phyloP scores from a whole-genome alignment of 2,329 filamentous ascomycete species.

The Colletotrichum truncatum region DNA sequence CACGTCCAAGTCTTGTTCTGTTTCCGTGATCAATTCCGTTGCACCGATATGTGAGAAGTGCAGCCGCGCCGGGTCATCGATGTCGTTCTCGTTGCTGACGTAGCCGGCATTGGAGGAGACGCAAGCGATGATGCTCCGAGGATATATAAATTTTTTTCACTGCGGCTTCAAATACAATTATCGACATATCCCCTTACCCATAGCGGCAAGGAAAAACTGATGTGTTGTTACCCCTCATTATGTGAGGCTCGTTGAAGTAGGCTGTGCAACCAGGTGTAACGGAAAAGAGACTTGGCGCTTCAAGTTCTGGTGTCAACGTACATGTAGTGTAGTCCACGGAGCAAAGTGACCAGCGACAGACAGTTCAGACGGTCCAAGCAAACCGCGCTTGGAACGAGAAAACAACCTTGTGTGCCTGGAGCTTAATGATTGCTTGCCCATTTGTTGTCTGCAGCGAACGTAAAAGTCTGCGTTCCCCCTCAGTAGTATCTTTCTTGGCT shows the following conservation, averaged over 20 bases:
- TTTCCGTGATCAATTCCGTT: not conserved
- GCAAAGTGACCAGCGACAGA: no score
- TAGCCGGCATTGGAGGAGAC: no score
- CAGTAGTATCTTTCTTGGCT: constrained; percentile 20
- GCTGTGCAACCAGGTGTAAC: constrained; percentile 5
- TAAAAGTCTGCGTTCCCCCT: not conserved
- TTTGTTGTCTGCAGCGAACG: not conserved
- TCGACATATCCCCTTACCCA: no score
- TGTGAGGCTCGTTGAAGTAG: not conserved
- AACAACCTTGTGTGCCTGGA: not conserved
- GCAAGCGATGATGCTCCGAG: no score
- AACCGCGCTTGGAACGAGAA: not conserved
- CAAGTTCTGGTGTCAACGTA: not conserved
- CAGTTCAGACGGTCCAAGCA: not conserved
- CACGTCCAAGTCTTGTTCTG: not conserved
- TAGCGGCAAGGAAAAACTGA: no score
- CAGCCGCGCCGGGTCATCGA: no score
- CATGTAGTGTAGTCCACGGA: not conserved
- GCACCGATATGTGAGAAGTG: not conserved
- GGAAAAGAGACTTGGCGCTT: constrained; percentile 14
- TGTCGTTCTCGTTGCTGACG: no score
- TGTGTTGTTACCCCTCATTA: not conserved
- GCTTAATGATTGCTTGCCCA: not conserved
- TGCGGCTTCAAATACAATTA: no score
- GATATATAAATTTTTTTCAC: no score